Evolutionary conservation across 2,329 filamentous ascomycete genomes (phyloP), one percentile per base, ranked within the genome.

Genomic region (Neocucurbitaria cava): DNA sequence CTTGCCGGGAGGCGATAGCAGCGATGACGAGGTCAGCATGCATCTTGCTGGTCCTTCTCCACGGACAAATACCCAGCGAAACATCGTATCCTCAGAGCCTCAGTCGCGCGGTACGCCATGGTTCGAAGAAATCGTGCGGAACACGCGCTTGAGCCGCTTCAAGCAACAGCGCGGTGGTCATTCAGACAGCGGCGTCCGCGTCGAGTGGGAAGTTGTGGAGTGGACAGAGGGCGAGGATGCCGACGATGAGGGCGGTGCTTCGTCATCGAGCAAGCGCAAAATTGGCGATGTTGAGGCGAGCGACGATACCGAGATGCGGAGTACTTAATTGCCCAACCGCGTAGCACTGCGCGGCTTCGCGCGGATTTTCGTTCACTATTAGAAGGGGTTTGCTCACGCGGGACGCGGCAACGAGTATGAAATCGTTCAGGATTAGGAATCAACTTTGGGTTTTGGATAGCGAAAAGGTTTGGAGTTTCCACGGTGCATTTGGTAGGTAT

Each of bases 141-240:
- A 91, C 49, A 93, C 90, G 62, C 82, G 82, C 35, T 77, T 96
- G 38, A 90, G 90, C 1, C 86, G 83, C 46, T 81, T 89, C 74
- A 87, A 86, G 71, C 85, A 85, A 62, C 83, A 82, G 68, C 82
- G 81, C 55, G 85, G 86, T 15, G 83, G 83, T 52, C 83, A 86
- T 23, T 77, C 82, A n/a, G 87, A 91, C 70, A 88, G 88, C 15
- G 82, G 79, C 24, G 84, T 87, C 33, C 85, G 80, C 40, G 83
- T 95, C 10, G 89, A 95, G 69, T 96, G 91, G 90, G 92, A 96
- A 76, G 83, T 96, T 59, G 82, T 88, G 35, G 92, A 96, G 76
- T 93, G 69, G 71, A 71, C 63, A 3, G 73, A 74, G 68, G 61
- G 73, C 69, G 65, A 75, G 55, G 64, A 79, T 56, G 62, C 76